phyloP scores from a whole-genome alignment of 1,284 basidiomycete species.

The Singerocomus inundabilis region DNA sequence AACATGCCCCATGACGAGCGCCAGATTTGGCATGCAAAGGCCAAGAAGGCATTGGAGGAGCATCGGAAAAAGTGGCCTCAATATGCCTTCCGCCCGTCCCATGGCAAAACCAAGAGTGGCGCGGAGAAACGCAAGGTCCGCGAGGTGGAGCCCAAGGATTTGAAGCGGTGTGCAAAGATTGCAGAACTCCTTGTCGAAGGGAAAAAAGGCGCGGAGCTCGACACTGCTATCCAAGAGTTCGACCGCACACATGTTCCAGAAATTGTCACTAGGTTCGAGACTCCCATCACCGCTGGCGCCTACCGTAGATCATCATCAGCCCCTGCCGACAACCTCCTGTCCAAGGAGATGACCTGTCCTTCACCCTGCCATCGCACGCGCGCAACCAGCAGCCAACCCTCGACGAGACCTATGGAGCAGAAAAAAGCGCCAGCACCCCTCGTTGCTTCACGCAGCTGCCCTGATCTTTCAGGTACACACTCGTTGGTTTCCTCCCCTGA shows the following conservation, averaged over 20 bases:
- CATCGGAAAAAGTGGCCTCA: constrained; percentile 68
- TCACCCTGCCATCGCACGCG: constrained; percentile 19
- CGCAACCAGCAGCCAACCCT: constrained; percentile 29
- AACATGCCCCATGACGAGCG: constrained; percentile 66
- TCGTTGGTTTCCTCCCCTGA: constrained; percentile 29
- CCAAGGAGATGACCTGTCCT: constrained; percentile 6
- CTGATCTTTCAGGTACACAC: constrained; percentile 26
- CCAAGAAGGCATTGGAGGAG: constrained; percentile 61
- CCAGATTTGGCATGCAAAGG: constrained; percentile 68
- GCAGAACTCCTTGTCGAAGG: constrained; percentile 75
- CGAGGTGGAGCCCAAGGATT: constrained; percentile 67
- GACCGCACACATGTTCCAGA: constrained; percentile 64
- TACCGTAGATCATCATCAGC: constrained; percentile 54
- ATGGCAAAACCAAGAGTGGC: constrained; percentile 45
- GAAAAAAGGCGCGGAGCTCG: constrained; percentile 68
- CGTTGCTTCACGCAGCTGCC: constrained; percentile 25
- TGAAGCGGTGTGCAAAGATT: constrained; percentile 70
- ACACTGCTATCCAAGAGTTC: constrained; percentile 70
- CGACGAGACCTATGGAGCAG: constrained; percentile 1
- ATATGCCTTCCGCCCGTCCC: constrained; percentile 67
- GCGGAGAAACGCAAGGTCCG: constrained; percentile 60
- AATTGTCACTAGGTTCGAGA: constrained; percentile 67
- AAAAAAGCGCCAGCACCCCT: constrained; percentile 12
- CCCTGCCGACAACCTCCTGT: constrained; percentile 32
- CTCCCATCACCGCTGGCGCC: constrained; percentile 62